Evolutionary conservation across 768 basidiomycete genomes (phyloP), one percentile per base, ranked within the genome.

Genomic region (Boletus pseudopeckii): DNA sequence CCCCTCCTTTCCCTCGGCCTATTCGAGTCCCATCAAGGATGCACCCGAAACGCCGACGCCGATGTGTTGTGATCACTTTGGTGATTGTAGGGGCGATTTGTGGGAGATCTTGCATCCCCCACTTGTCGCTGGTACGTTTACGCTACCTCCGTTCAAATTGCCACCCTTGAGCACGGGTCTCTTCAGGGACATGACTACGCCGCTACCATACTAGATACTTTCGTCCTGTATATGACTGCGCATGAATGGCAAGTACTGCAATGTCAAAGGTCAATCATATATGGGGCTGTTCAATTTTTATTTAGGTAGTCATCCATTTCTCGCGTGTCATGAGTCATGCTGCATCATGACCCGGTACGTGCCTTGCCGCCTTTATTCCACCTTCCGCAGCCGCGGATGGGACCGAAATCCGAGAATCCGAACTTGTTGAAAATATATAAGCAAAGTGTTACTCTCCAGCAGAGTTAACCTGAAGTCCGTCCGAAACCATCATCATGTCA

Each of bases 101-200:
- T 68, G 62, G 66, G 66, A 68, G 18, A 43, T 61, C 8, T 34
- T 63, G 17, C 66, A 68, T 26, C 64, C 64, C 1, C 64, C 66
- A 32, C 59, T 67, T 7, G 55, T 68, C 11, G 41, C 28, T 24
- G 41, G 48, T 4, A 28, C 10, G 42, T 63, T 67, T 42, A 48
- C 42, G 8, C 43, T 67, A 1, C 66, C 66, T n/a, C 66, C 64
- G 7, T 66, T 67, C 46, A 46, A 54, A 50, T 34, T 67, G 9
- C 66, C 66, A 5, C 54, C 66, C 6, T 40, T 66, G 54, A 46
- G 45, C 13, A 18, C 40, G 1, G 39, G 44, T 32, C 28, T 68
- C 13, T 68, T 67, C 18, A 20, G 48, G 6, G 56, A 43, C 17
- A 4, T 39, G 10, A 11, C 37, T 50, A 8, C 34, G 9, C 17